Conservation (phyloP, 2,329 filamentous ascomycete species). For the Cercospora nicotianae region DNA sequence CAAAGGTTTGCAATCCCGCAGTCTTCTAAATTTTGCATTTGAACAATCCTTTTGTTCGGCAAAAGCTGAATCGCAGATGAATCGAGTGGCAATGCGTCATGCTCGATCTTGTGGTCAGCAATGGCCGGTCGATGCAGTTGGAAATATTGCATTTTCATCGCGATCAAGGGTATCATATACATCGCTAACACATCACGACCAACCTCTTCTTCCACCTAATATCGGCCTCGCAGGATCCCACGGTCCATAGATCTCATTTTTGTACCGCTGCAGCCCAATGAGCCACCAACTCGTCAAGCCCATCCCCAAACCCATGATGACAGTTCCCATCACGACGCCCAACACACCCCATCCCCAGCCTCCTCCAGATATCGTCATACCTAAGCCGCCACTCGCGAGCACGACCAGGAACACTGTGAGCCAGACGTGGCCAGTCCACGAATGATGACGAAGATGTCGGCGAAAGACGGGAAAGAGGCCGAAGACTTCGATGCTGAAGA, state of each 20-base stretch:
- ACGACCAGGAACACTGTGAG: conserved; percentile 76
- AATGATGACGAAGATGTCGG: conserved; percentile 79
- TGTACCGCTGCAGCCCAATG: conserved; percentile 95
- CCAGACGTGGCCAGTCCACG: conserved; percentile 75
- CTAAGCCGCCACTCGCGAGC: conserved; percentile 76
- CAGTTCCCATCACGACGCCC: conserved; percentile 73
- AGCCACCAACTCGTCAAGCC: conserved; percentile 97
- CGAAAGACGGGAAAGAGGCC: conserved; percentile 96
- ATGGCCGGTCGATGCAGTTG: too few relatives aligned
- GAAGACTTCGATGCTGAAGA: conserved; percentile 97
- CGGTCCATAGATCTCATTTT: conserved; percentile 96
- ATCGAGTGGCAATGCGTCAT: too few relatives aligned
- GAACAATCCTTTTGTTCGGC: too few relatives aligned
- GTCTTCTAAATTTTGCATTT: too few relatives aligned
- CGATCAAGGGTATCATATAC: too few relatives aligned
- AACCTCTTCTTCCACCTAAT: conserved; percentile 9
- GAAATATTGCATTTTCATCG: too few relatives aligned
- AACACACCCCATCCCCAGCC: conserved; percentile 61
- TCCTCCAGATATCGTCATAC: conserved; percentile 55
- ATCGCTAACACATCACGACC: background rate
- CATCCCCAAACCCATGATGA: conserved; percentile 76
- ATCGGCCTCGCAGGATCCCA: conserved; percentile 95
- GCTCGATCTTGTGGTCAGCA: too few relatives aligned
- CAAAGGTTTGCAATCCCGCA: too few relatives aligned
- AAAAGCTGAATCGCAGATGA: too few relatives aligned